These are phyloP conservation scores for Streptanthus diversifolius DNA, from an alignment of 345 rosid species.

Conservation along the genomic window DNA sequence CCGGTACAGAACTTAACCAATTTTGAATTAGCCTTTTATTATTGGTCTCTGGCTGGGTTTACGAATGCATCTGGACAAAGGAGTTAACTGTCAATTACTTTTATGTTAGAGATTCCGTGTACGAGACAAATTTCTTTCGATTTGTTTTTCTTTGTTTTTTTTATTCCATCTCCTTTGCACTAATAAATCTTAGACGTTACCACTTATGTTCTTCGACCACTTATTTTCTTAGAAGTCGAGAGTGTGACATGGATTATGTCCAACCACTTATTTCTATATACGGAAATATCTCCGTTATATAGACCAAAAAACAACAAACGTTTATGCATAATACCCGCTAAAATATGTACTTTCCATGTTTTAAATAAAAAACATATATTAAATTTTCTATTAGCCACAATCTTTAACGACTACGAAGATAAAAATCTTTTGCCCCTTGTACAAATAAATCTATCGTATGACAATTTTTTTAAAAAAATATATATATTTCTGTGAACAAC, in stretches of 20 bases:
- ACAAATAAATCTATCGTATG: no score
- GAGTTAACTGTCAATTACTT: neutral
- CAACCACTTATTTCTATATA: neutral
- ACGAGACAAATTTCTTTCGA: conserved; percentile 22
- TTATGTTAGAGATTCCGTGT: conserved; percentile 28
- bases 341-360: no score
- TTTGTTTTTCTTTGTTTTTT: neutral
- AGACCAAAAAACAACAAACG: neutral
- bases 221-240: neutral
- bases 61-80: neutral
- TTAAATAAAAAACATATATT: no score
- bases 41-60: neutral
- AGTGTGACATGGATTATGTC: conserved; percentile 11
- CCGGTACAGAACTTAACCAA: conserved; percentile 5
- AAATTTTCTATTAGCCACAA: no score
- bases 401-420: no score
- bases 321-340: neutral
- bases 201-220: conserved; percentile 4
- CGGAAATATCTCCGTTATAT: neutral
- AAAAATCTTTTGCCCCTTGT: no score
- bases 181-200: conserved; percentile 11
- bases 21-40: neutral
- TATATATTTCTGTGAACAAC: no score
- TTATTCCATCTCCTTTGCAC: neutral
- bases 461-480: no score